Evolutionary conservation across 345 rosid species (phyloP).

Genomic region (Crucihimalaya himalaica): DNA sequence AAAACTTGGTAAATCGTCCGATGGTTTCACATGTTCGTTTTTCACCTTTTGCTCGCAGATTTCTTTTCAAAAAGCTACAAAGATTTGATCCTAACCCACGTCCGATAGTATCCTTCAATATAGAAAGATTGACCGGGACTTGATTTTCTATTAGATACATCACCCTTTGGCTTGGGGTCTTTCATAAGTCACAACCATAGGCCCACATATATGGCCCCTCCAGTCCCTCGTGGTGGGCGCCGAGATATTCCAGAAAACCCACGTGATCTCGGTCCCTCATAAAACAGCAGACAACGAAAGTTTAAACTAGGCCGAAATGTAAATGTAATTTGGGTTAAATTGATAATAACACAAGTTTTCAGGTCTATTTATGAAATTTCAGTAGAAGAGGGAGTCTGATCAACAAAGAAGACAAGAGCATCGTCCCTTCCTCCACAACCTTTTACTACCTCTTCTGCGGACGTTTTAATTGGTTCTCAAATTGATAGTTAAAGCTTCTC

Average conservation of each 20-base stretch:
- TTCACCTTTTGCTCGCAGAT: too few species aligned
- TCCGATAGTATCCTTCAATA: too few species aligned
- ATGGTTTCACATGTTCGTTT: too few species aligned
- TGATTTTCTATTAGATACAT: not conserved
- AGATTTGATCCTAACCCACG: not conserved
- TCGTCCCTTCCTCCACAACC: not conserved
- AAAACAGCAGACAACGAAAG: not conserved
- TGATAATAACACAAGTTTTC: not conserved
- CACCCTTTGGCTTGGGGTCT: not conserved
- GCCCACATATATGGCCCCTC: not conserved
- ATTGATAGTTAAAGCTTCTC: not conserved
- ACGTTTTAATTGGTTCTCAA: not conserved
- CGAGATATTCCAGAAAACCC: not conserved
- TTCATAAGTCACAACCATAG: not conserved
- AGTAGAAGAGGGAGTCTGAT: not conserved
- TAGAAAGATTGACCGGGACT: not conserved
- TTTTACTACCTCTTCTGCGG: not conserved
- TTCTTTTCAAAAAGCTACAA: not conserved
- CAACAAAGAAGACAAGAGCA: not conserved
- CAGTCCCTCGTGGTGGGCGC: not conserved
- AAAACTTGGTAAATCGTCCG: not conserved
- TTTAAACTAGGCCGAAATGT: too few species aligned
- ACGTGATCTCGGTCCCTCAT: conserved; percentile 1
- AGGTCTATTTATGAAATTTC: not conserved
- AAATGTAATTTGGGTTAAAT: not conserved